Evolutionary conservation across 2,329 filamentous ascomycete species (phyloP), one percentile per base, ranked within the genome.

Genomic region (Cryphonectria parasitica): DNA sequence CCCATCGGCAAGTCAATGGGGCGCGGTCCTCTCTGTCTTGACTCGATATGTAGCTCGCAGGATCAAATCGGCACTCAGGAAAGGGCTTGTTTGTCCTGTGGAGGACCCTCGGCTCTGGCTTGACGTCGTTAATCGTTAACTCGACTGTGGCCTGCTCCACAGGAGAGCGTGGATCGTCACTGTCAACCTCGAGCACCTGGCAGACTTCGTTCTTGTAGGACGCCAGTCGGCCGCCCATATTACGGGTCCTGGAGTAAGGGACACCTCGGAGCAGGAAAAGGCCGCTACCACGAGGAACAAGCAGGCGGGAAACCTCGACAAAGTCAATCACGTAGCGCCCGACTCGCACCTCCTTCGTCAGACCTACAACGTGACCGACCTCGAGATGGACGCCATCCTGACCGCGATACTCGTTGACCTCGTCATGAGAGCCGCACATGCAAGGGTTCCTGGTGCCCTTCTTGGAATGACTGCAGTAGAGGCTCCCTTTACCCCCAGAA

Each of bases 51-150:
- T 76, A 81, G 0, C 76, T 65, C 0, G 66, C 39, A 0, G 63
- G 31, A 0, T 77, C 67, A 10, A 78, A 79, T 0, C 79, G 76
- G 64, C 81, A 79, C 0, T 76, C 69, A 0, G 86, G 85, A 60
- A 83, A 89, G 0, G 77, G 74, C 0, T 82, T 77, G 70, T 92
- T 93, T 0, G 90, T 92, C 2, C 85, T 78, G 0, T 82, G 75
- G 0, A 92, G 77, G 0, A 76, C 76, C 0, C 87, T 79, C 8
- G 82, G 78, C 1, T 77, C 72, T 1, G 66, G 66, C 8, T 81
- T 74, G 0, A 90, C 79, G 0, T 80, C 71, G 0, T 73, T 65
- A 0, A 85, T 69, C 0, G 77, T 60, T 0, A 90, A 75, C 2
- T 88, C 84, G 0, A 85, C 74, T 0, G 82, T 71, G 0, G 81